Evolutionary conservation across 1,284 basidiomycete genomes (phyloP), one percentile per base, ranked within the genome.

Genomic region (Violaceomyces palustris): DNA sequence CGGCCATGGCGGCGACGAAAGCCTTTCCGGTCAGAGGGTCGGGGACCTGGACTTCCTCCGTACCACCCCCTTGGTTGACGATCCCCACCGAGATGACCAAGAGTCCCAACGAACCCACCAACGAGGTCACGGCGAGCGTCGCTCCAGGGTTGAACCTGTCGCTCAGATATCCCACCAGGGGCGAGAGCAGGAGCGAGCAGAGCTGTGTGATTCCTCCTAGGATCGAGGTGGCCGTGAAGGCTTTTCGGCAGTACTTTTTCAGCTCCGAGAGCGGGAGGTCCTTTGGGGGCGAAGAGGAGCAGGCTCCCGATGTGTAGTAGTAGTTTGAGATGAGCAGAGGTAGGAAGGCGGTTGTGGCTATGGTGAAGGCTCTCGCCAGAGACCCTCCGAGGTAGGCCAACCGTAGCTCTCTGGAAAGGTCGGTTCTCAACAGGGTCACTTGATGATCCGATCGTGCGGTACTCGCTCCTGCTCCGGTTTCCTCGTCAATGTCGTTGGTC

Each of bases 321-420:
- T 59, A 46, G 28, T 56, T 47, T n/a, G 56, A 43, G 22, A 65
- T 46, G 10, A 63, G 45, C n/a, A 65, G 45, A 12, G 62, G 62
- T n/a, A 65, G 35, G 37, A 65, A 63, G 10, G 62, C 57, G 9
- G 62, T 64, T 0, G 60, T 64, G 28, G 50, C 62, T n/a, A 64
- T 64, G 3, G 62, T 64, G 40, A 52, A 54, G 0, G 54, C 55
- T 30, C 62, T 32, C 6, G 62, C 62, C 22, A 65, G 40, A 4
- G 51, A 50, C 6, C 62, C 62, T 6, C 62, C 59, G 9, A 65
- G 42, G 26, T 65, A 65, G 3, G 59, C 60, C 49, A 65, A 42
- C 21, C 48, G 43, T 25, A 64, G 40, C 31, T 56, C 51, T 17
- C 32, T 28, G 8, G 54, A 51, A 24, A 45, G 14, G 17, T 34